Evolutionary conservation across 495 filamentous ascomycete species (phyloP), one percentile per base, ranked within the genome.

Genomic region (Aspergillus sparsus): DNA sequence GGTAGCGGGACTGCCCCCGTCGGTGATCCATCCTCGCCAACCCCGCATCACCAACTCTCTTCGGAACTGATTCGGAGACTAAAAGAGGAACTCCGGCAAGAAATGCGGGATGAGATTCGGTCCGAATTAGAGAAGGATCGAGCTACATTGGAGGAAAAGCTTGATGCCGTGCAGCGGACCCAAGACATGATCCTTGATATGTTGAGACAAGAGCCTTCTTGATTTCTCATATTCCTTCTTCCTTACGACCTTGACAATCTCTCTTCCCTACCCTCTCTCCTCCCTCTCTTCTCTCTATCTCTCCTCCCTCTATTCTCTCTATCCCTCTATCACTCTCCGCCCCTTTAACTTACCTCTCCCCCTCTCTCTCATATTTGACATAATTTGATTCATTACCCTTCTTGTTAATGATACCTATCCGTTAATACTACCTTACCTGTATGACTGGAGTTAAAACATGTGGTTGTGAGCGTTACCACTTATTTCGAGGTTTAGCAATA

Each of bases 131-230:
- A 69, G n/a, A 70, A 70, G 47, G 68, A 73, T 12, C 71, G 73
- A 0, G 69, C 67, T 11, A 55, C 65, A 2, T 60, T 76, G 9
- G 68, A 76, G 45, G 71, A 76, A 52, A 74, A 70, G 55, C 41
- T 80, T 37, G 76, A 77, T 61, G 68, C 74, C 32, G 65, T 80
- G 37, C 76, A 80, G 56, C 58, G 72, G 55, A 78, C 72, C 1
- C 77, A 80, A 55, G 72, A 80, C 44, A 72, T 80, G 71, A 80
- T 80, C 58, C 57, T 80, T 37, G 74, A 78, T 18, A 77, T 80
- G 76, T 57, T 80, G 53, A 68, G 74, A 61, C 77, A 77, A 63
- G 71, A 73, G 32, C 70, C 74, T 61, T 45, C 63, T 21, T 73
- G 66, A 70, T 62, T 37, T 64, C 34, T 39, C 44, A 41, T 21